Base-by-base conservation (phyloP, 2,329 filamentous ascomycete species). In the Xylaria arbuscula region DNA sequence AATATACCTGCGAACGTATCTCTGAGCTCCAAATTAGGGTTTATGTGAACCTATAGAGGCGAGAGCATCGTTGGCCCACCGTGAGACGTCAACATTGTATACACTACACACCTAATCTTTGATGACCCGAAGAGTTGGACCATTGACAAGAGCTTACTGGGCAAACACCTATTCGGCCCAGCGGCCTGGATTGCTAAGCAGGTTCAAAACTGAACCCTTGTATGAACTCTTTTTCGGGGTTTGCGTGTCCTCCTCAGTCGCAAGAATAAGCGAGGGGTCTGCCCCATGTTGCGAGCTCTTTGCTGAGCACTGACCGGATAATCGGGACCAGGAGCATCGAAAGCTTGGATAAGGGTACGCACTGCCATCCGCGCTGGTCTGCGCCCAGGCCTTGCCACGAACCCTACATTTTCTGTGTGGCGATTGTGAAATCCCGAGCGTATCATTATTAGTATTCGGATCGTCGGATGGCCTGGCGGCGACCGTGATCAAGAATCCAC, bases 161-260 rank as follows among this genome's bases (percentile, higher is more conserved):
- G 24, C 51, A 62, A 62, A 62, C 51, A 57, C 51, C 42, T 53
- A 32, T 66, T 62, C 57, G 51, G 51, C 10, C 64, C 50, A 60
- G 17, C 36, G 42, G 50, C 11, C n/a, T 62, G 51, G 58, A 56
- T 62, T 66, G 57, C 51, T 62, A 48, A 69, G 62, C 62, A 54
- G 22, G 50, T 45, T 47, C 38, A 50, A 40, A 45, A 59, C 6
- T 19, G 17, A 60, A 47, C 56, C 38, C 48, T 50, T 61, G 32
- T 40, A 50, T 60, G 3, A 45, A 24, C 17, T 17, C 54, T 55
- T 42, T 50, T 5, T 7, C 36, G 2, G 10, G n/a, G 40, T 34
- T 36, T 47, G 10, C 40, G 32, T 15, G 38, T 56, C 51, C 42
- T 56, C 51, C 42, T 53, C 19, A 3, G 5, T 38, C 48, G 48